A percentile compares a stretch with the other conserved stretches of the same genome.
phyloP scores from a whole-genome alignment of 2,329 filamentous ascomycete genomes.

The Trichoderma lentiforme region DNA sequence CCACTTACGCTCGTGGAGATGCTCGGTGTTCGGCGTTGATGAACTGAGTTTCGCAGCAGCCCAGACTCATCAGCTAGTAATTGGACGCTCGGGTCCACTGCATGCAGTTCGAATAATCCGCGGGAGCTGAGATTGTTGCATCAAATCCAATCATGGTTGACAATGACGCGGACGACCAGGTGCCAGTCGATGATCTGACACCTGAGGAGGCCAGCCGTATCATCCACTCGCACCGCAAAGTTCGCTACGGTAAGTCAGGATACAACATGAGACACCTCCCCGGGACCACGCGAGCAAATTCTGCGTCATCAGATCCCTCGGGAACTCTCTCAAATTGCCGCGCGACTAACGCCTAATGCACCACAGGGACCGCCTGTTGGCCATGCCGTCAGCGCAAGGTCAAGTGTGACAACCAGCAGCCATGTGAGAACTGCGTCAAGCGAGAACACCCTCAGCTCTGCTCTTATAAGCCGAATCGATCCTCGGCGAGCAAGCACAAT shows the following conservation, averaged over 20 bases:
- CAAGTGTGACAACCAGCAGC: constrained; percentile 66
- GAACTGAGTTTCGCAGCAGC: not conserved
- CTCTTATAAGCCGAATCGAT: constrained; percentile 62
- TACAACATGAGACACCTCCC: not conserved
- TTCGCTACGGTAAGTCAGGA: constrained; percentile 57
- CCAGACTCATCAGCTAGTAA: constrained; percentile 2
- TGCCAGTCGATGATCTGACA: constrained; percentile 54
- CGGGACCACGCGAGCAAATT: not conserved
- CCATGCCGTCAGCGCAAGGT: constrained; percentile 66
- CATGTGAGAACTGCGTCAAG: constrained; percentile 66
- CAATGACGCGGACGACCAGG: constrained; percentile 40
- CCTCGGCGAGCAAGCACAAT: constrained; percentile 37
- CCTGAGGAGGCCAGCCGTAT: constrained; percentile 65
- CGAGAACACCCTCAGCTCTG: constrained; percentile 62
- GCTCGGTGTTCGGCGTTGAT: constrained; percentile 38
- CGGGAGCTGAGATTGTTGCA: not conserved
- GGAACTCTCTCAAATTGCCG: not conserved
- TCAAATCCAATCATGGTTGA: constrained; percentile 40
- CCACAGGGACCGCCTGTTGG: constrained; percentile 60
- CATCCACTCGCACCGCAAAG: constrained; percentile 67
- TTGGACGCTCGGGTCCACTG: constrained; percentile 16
- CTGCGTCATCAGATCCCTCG: not conserved
- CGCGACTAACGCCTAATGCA: constrained; percentile 8
- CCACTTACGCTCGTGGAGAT: constrained; percentile 22
- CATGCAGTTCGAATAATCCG: not conserved